These are phyloP conservation scores for Penicillium sp. DNA, from an alignment of 2,329 filamentous ascomycete genomes.

Conservation along the genomic window DNA sequence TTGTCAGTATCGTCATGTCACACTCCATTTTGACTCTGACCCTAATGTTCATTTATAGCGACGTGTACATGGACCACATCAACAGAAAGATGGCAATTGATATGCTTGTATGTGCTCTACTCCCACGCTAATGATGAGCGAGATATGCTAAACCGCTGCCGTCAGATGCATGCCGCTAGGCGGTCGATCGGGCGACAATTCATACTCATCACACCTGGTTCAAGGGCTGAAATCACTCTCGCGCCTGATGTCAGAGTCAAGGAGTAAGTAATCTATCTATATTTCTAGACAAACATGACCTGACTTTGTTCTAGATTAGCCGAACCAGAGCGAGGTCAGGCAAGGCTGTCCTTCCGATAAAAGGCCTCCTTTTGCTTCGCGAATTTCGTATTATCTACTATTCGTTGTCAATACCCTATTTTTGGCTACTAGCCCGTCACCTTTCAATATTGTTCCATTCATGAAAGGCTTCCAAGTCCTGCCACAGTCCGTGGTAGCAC, in stretches of 20 bases:
- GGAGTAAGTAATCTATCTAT: slow-evolving; percentile 39
- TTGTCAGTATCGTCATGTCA: slow-evolving; percentile 60
- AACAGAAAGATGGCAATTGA: slow-evolving; percentile 92
- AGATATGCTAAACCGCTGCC: slow-evolving; percentile 14
- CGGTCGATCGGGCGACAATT: slow-evolving; percentile 90
- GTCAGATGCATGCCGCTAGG: slow-evolving; percentile 79
- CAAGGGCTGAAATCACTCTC: slow-evolving; percentile 62
- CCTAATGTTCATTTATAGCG: slow-evolving; percentile 48
- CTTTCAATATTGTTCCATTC: not conserved
- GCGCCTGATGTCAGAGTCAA: slow-evolving; percentile 51
- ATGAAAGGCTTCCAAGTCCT: not conserved
- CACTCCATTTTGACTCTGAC: not conserved
- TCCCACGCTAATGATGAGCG: not conserved
- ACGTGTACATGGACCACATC: slow-evolving; percentile 98
- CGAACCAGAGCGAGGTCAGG: slow-evolving; percentile 52
- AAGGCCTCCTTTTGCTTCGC: not conserved
- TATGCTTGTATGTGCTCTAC: slow-evolving; percentile 72
- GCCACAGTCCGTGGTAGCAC: not conserved
- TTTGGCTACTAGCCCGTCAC: not conserved
- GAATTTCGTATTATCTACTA: not conserved
- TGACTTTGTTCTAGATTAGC: slow-evolving; percentile 39
- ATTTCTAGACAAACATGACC: not conserved
- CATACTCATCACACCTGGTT: slow-evolving; percentile 93
- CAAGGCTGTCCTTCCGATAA: slow-evolving; percentile 40
- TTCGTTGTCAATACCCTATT: not conserved